Percentiles rank a stretch among this genome's conserved stretches.
phyloP scores from a whole-genome alignment of 495 filamentous ascomycete genomes.

The Neurospora tetrasperma region DNA sequence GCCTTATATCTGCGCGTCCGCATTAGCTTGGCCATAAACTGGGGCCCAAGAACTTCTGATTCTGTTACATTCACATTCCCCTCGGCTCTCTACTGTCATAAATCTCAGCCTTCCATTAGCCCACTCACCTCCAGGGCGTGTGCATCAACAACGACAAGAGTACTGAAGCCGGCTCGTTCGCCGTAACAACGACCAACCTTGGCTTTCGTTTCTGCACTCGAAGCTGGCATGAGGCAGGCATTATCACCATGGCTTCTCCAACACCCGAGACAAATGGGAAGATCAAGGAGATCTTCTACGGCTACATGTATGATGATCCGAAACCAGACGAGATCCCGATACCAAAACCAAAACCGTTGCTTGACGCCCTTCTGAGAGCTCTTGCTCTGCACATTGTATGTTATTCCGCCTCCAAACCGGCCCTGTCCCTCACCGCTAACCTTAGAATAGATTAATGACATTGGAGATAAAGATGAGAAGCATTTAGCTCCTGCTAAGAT shows the following conservation, averaged over 20 bases:
- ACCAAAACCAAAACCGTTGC: constrained; percentile 62
- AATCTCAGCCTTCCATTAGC: not conserved
- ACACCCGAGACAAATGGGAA: constrained; percentile 6
- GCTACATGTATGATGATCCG: constrained; percentile 62
- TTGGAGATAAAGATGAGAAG: constrained; percentile 53
- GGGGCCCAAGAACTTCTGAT: not conserved
- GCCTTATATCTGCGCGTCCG: not conserved
- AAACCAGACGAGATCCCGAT: constrained; percentile 29
- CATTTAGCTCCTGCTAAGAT: constrained; percentile 74
- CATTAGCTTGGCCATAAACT: not conserved
- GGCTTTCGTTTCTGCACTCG: not conserved
- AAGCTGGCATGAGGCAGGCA: not conserved
- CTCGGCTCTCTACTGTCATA: not conserved
- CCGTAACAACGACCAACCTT: not conserved
- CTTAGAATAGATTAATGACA: constrained; percentile 39
- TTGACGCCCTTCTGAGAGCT: constrained; percentile 69
- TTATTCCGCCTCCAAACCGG: constrained; percentile 7
- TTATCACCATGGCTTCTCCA: constrained; percentile 14
- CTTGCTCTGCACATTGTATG: constrained; percentile 77
- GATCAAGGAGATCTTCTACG: constrained; percentile 52
- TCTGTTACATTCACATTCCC: not conserved
- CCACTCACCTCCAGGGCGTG: not conserved
- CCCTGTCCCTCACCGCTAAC: not conserved
- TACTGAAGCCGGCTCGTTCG: not conserved
- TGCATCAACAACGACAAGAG: not conserved